Evolutionary conservation across 2,329 filamentous ascomycete genomes (phyloP), one percentile per base, ranked within the genome.

Genomic region (Leptographium wingfieldii): DNA sequence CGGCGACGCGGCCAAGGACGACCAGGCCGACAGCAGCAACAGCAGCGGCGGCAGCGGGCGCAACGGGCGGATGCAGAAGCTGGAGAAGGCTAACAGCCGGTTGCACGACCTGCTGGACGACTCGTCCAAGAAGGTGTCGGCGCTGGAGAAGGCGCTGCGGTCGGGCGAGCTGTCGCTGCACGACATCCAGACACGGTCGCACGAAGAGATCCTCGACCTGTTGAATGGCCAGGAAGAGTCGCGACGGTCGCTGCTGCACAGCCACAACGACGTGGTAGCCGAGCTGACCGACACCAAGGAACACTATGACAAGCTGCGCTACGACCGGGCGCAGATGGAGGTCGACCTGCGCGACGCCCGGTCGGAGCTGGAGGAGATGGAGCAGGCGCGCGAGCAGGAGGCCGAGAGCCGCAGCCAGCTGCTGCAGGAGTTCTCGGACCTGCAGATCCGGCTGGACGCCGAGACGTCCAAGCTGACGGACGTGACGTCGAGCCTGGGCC

Each of bases 21-120:
- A 31, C 1, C 3, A 22, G 31, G 33, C n/a, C 6, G 48, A 22
- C 14, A 10, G 27, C 43, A 53, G 54, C 49, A 52, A 11, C 40
- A 29, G 33, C 51, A 53, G 33, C 33, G 9, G 33, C 33, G 33
- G 33, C 31, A 7, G 31, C 35, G 35, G 35, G 46, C 55, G 16
- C 54, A 48, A 59, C 55, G 62, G 64, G 53, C 85, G 94, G 19
- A 86, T 96, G 67, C 88, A 95, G 69, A 92, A 96, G 73, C 81
- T 97, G 5, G 92, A 97, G 73, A 85, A 90, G 66, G 92, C 89
- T 69, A 97, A 97, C 73, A 92, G 82, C 71, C 85, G 91, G 60
- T 80, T 97, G 16, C 92, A 97, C 68, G 90, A 95, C 64, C 90
- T 95, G 82, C 85, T 97, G 5, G 92, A 97, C 71, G 91, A 96